phyloP scores from a whole-genome alignment of 2,329 filamentous ascomycete species.

The Geoglossum cookeanum region DNA sequence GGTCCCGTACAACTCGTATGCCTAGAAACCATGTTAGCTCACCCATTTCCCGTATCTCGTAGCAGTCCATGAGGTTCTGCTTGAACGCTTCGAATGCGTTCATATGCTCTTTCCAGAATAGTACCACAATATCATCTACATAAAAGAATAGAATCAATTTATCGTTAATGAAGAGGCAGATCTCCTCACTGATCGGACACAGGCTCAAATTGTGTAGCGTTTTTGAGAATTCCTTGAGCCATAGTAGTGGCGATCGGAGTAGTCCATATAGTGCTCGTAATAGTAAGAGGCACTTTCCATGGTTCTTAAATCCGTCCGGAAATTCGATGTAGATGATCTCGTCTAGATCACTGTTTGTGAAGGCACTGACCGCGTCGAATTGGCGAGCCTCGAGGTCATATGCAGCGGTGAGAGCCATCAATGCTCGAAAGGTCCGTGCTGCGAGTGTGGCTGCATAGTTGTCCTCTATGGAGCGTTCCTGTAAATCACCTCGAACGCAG shows the following conservation, averaged over 20 bases:
- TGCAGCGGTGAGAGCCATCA: constrained; percentile 11
- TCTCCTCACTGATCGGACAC: constrained; percentile 6
- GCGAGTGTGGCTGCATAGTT: constrained; percentile 9
- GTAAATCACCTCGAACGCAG: constrained; percentile 11
- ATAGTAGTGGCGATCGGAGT: constrained; percentile 14
- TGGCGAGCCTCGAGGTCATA: constrained; percentile 11
- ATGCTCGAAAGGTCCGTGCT: constrained; percentile 9
- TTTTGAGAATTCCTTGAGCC: constrained; percentile 11
- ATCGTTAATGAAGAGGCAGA: constrained; percentile 6
- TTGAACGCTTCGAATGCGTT: constrained; percentile 10
- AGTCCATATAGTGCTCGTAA: constrained; percentile 15
- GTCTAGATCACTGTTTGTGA: constrained; percentile 10
- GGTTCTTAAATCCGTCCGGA: constrained; percentile 8
- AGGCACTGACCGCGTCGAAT: constrained; percentile 13
- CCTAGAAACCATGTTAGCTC: constrained; percentile 12
- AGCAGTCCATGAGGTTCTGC: constrained; percentile 7
- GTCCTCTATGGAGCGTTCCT: constrained; percentile 6
- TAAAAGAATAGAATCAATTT: constrained; percentile 12
- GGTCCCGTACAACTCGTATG: constrained; percentile 11
- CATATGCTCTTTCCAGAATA: constrained; percentile 6
- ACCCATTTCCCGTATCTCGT: constrained; percentile 15
- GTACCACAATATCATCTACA: constrained; percentile 15
- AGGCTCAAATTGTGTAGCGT: constrained; percentile 11
- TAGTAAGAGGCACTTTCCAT: constrained; percentile 6
- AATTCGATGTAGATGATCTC: constrained; percentile 7